Evolutionary conservation across 1,139 yeast species (phyloP).

Genomic region (Magnusiomyces sp.): DNA sequence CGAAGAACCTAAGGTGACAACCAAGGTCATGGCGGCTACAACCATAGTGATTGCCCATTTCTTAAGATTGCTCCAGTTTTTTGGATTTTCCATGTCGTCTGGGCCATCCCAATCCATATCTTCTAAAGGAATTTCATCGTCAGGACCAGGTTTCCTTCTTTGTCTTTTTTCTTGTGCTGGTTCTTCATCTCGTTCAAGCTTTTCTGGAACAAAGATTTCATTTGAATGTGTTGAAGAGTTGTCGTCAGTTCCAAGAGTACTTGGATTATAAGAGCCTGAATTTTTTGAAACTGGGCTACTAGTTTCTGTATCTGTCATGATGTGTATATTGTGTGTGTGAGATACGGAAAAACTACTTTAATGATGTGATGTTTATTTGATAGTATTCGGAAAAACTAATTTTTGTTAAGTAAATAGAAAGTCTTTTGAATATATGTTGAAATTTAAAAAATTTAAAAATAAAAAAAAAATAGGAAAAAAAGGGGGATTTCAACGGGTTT

Average conservation of each 20-base stretch:
- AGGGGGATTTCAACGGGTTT: neutral
- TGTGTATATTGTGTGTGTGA: too few species aligned
- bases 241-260: neutral
- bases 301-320: neutral
- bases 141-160: neutral
- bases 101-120: conserved; percentile 17
- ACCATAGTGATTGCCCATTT: conserved; percentile 35
- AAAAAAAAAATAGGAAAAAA: neutral
- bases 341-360: too few species aligned
- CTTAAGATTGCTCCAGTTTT: conserved; percentile 30
- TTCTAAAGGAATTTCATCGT: conserved; percentile 3
- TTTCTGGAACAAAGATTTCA: neutral
- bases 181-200: too few species aligned
- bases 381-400: too few species aligned
- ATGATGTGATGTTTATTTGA: too few species aligned
- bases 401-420: neutral
- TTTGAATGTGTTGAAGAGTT: neutral
- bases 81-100: conserved; percentile 24
- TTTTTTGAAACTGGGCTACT: neutral
- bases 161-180: neutral
- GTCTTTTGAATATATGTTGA: neutral
- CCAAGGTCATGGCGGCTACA: conserved; percentile 35
- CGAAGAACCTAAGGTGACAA: conserved; percentile 39
- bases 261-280: neutral
- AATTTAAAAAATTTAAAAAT: neutral